These are phyloP conservation scores for Lactarius sp. DNA, from an alignment of 768 basidiomycete genomes.

Conservation along the genomic window DNA sequence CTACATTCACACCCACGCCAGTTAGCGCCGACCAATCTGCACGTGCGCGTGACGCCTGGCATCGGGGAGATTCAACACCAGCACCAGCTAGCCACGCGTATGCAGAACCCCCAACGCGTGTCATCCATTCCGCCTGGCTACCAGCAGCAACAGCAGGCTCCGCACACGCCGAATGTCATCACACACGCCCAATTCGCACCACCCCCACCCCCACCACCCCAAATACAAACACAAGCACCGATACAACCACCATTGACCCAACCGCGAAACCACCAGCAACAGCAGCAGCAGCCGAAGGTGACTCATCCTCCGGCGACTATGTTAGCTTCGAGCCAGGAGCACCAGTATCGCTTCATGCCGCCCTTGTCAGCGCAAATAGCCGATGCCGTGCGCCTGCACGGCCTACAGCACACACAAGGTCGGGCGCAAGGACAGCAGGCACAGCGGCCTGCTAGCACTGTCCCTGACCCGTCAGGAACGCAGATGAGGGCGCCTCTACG, in stretches of 20 bases:
- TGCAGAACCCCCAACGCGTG: slow-evolving; percentile 7
- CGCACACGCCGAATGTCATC: slow-evolving; percentile 1
- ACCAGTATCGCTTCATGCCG: neutral
- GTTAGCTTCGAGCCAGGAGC: neutral
- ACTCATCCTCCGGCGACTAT: slow-evolving; percentile 6
- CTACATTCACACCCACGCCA: neutral
- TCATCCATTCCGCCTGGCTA: neutral
- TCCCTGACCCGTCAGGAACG: neutral
- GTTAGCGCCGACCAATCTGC: neutral
- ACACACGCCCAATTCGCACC: slow-evolving; percentile 13
- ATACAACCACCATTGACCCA: neutral
- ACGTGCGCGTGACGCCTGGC: neutral
- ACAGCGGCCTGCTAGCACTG: neutral
- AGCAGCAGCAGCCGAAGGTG: slow-evolving; percentile 8
- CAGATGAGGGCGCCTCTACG: slow-evolving; percentile 3
- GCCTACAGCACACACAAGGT: neutral
- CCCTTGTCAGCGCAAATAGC: neutral
- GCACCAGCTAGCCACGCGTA: neutral
- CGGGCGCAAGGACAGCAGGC: neutral
- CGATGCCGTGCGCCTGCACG: neutral
- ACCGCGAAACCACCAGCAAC: slow-evolving; percentile 1
- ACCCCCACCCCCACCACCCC: neutral
- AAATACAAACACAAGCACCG: neutral
- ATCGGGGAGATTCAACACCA: neutral
- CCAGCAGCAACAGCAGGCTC: slow-evolving; percentile 3